These are phyloP conservation scores for Spathaspora passalidarum DNA, from an alignment of 805 yeast genomes.

Conservation along the genomic window DNA sequence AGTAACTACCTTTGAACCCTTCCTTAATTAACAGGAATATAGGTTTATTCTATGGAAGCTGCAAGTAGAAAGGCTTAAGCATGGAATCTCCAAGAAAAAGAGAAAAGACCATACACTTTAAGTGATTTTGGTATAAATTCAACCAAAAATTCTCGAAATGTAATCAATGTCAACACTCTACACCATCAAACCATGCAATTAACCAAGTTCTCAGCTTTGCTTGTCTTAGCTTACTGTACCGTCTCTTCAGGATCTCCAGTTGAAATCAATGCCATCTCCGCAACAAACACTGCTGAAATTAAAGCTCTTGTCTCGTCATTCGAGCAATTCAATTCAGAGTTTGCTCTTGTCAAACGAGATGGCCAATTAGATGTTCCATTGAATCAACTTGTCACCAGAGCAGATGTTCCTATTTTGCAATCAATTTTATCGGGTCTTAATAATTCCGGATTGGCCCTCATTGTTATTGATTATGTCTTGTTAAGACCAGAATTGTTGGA, in stretches of 20 bases:
- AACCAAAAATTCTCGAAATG: background rate
- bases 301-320: background rate
- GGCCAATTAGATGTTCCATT: background rate
- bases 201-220: constrained; percentile 6
- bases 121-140: background rate
- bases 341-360: background rate
- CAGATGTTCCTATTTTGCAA: constrained; percentile 22
- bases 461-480: constrained; percentile 21
- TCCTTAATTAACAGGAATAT: no score
- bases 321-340: background rate
- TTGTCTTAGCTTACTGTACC: constrained; percentile 11
- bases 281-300: background rate
- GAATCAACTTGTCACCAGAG: constrained; percentile 11
- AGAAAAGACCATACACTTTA: background rate
- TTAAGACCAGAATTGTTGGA: constrained; percentile 19
- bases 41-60: no score
- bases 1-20: no score
- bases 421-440: constrained; percentile 17
- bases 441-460: constrained; percentile 19
- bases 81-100: background rate
- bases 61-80: no score
- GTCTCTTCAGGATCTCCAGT: background rate
- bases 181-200: constrained; percentile 7
- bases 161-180: background rate
- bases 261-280: background rate